A percentile compares a stretch with the other conserved stretches of the same genome.
These are phyloP conservation scores for Blastocystis sp. DNA, from an alignment of 352 stramenopile genomes.

Conservation along the genomic window DNA sequence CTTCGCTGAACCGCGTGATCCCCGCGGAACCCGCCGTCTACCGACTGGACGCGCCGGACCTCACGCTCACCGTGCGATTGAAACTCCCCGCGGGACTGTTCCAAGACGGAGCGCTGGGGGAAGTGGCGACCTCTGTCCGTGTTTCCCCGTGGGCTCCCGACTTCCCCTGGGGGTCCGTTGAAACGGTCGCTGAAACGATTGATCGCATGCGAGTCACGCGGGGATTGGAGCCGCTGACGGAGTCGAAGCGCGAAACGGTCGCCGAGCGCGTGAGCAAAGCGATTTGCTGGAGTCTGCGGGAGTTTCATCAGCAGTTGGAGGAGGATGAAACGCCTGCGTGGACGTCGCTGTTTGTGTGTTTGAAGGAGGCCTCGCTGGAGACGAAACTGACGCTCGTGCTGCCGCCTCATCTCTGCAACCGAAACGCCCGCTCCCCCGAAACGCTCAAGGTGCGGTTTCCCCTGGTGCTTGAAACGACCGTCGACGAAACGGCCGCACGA, in stretches of 20 bases:
- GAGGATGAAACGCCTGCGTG: not conserved
- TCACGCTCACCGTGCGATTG: not conserved
- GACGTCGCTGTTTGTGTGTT: not conserved
- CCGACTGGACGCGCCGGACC: not conserved
- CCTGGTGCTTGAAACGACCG: too few relatives aligned
- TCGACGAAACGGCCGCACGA: too few relatives aligned
- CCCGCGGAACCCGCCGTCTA: not conserved
- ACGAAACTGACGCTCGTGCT: not conserved
- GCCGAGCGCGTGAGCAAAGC: not conserved
- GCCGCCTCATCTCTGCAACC: not conserved
- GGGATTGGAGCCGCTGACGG: not conserved
- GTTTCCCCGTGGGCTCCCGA: not conserved
- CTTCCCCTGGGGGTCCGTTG: not conserved
- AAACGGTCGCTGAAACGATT: not conserved
- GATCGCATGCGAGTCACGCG: not conserved
- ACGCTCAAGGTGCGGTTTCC: not conserved
- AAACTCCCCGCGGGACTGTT: not conserved
- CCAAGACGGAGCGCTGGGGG: not conserved
- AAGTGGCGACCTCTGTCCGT: not conserved
- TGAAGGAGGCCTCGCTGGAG: not conserved
- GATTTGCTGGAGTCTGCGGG: not conserved
- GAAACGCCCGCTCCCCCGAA: not conserved
- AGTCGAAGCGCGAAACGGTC: not conserved
- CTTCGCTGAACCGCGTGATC: not conserved
- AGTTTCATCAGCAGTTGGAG: not conserved